Evolutionary conservation across 1,284 basidiomycete species (phyloP), one percentile per base, ranked within the genome.

Genomic region (Heterobasidion parviporum): DNA sequence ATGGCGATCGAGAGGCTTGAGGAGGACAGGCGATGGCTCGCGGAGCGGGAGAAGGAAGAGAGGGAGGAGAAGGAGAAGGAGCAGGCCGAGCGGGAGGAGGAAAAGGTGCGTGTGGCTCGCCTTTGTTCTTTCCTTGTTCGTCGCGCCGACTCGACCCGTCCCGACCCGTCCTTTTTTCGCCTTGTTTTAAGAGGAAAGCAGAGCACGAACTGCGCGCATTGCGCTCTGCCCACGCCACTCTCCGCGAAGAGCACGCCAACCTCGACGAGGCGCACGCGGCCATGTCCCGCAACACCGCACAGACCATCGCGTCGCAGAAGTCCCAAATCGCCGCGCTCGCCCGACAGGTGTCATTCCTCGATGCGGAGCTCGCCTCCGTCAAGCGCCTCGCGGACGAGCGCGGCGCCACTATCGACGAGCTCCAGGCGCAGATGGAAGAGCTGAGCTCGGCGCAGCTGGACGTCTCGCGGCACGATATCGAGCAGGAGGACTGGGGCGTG

Each of bases 21-120:
- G 63, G 71, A 77, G n/a, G 87, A 89, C 63, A 68, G 85, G 36
- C 71, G 83, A 16, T 87, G 74, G 70, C 72, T 87, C 44, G 69
- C 81, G 0, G 81, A 83, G 53, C 68, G 80, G 2, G 82, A 85
- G 67, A 71, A 74, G 55, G 76, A 78, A 57, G 82, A 85, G 61
- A 66, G 77, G 15, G 79, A 82, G 58, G 78, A 81, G 62, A 80
- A 78, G 59, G 86, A 88, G 54, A 69, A 71, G 1, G 78, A 85
- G 56, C 70, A 75, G 8, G 66, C 63, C 1, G 74, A 75, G 45
- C 67, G 71, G 52, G 72, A 74, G 8, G 75, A 79, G 56, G 79
- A 82, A 57, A 83, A 81, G 75, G 83, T 85, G 56, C 52, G 75
- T 26, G 4, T 26, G 26, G 26, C 26, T 26, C 26, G 26, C 26